Conservation (phyloP, 1,284 basidiomycete species). For the Cryptococcus hybrid region DNA sequence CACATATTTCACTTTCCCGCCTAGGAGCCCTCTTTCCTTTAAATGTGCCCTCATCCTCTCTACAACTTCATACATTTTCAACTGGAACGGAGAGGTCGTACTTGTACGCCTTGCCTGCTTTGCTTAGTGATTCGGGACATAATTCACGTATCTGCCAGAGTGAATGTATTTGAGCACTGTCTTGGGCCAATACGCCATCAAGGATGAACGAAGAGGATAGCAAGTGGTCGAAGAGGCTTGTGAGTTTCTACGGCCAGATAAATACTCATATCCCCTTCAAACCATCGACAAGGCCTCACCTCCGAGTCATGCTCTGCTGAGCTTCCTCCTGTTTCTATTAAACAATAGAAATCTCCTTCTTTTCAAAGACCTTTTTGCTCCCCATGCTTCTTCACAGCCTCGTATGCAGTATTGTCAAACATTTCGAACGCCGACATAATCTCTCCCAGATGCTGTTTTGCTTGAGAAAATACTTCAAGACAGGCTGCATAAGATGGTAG, state of each 20-base stretch:
- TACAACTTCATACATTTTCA: slow-evolving; percentile 78
- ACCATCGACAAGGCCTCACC: slow-evolving; percentile 52
- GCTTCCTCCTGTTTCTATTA: slow-evolving; percentile 92
- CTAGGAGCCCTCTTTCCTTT: slow-evolving; percentile 67
- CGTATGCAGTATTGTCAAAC: slow-evolving; percentile 68
- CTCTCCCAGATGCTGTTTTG: slow-evolving; percentile 74
- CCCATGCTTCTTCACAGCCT: slow-evolving; percentile 39
- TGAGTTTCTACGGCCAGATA: no score
- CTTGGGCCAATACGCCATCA: slow-evolving; percentile 91
- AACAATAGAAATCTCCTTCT: slow-evolving; percentile 62
- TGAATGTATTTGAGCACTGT: slow-evolving; percentile 80
- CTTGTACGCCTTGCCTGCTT: slow-evolving; percentile 91
- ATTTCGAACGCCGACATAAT: slow-evolving; percentile 98
- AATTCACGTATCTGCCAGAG: slow-evolving; percentile 92
- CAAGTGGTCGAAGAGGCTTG: no score
- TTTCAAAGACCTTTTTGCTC: slow-evolving; percentile 24
- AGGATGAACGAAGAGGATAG: slow-evolving; percentile 60
- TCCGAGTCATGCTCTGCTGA: slow-evolving; percentile 90
- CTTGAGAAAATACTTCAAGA: slow-evolving; percentile 55
- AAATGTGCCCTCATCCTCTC: slow-evolving; percentile 71
- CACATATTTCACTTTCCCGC: slow-evolving; percentile 69
- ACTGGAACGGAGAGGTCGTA: slow-evolving; percentile 62
- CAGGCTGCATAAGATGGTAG: slow-evolving; percentile 56
- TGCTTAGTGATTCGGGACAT: slow-evolving; percentile 87
- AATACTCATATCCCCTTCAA: no score